These are phyloP conservation scores for Eruca vesicaria DNA, from an alignment of 441 rosid genomes.

Conservation along the genomic window DNA sequence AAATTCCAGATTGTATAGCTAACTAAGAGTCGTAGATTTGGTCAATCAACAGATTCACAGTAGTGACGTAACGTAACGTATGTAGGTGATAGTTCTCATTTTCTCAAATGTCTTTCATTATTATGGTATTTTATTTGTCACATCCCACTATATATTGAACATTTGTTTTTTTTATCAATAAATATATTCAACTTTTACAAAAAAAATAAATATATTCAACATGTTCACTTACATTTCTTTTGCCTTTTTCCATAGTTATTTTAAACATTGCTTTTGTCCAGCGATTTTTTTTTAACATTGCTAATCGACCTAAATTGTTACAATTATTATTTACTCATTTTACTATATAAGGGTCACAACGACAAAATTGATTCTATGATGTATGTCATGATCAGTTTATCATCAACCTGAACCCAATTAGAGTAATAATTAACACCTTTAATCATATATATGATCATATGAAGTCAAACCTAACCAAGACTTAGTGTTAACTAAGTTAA, in stretches of 20 bases:
- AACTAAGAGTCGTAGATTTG: constrained; percentile 12
- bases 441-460: background rate
- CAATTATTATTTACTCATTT: background rate
- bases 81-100: background rate
- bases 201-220: too few relatives aligned
- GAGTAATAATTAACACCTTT: background rate
- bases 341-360: background rate
- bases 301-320: background rate
- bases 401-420: constrained; percentile 7
- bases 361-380: background rate
- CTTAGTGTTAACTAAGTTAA: background rate
- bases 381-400: constrained; percentile 12
- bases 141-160: background rate
- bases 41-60: background rate
- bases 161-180: too few relatives aligned
- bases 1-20: background rate
- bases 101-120: constrained; percentile 5
- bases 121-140: background rate
- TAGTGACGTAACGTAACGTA: constrained; percentile 26
- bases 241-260: background rate
- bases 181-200: too few relatives aligned
- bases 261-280: too few relatives aligned
- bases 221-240: background rate
- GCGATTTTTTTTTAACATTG: too few relatives aligned
- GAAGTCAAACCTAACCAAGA: constrained; percentile 22